Conservation (phyloP, 1,139 yeast genomes). For the Pichia sp. region DNA sequence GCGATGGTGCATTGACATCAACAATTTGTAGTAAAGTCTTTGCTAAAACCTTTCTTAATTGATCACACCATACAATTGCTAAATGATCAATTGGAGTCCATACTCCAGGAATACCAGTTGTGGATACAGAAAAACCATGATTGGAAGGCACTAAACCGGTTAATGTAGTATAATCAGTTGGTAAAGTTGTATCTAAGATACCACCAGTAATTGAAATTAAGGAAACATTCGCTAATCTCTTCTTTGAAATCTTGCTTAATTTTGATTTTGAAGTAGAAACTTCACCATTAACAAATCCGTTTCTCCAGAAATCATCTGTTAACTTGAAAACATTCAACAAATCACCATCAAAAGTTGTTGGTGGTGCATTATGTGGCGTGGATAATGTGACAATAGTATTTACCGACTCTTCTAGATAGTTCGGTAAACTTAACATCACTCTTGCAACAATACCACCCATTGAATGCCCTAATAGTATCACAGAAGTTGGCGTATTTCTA, state of each 20-base stretch:
- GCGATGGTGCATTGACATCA: conserved; percentile 41
- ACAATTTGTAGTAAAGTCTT: conserved; percentile 58
- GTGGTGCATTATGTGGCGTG: conserved; percentile 92
- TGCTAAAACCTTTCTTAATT: conserved; percentile 66
- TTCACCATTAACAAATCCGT: conserved; percentile 40
- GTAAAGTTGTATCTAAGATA: conserved; percentile 71
- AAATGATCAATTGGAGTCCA: conserved; percentile 97
- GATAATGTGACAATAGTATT: conserved; percentile 86
- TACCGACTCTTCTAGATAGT: conserved; percentile 67
- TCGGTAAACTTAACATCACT: conserved; percentile 74
- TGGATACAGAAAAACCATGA: conserved; percentile 80
- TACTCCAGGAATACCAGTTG: conserved; percentile 85
- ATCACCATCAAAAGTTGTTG: conserved; percentile 95
- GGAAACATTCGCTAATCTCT: conserved; percentile 49
- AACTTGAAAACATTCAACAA: conserved; percentile 70
- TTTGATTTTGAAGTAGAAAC: conserved; percentile 19
- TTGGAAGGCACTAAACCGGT: conserved; percentile 66
- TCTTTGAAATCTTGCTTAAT: conserved; percentile 36
- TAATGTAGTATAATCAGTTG: conserved; percentile 89
- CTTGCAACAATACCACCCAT: conserved; percentile 97
- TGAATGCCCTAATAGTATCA: conserved; percentile 85
- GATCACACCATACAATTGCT: conserved; percentile 98
- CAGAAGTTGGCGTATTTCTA: conserved; percentile 55
- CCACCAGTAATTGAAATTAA: conserved; percentile 92
- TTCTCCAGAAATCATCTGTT: conserved; percentile 80